Evolutionary conservation across 805 yeast species (phyloP), one percentile per base, ranked within the genome.

Genomic region (Wickerhamomyces bisporus): DNA sequence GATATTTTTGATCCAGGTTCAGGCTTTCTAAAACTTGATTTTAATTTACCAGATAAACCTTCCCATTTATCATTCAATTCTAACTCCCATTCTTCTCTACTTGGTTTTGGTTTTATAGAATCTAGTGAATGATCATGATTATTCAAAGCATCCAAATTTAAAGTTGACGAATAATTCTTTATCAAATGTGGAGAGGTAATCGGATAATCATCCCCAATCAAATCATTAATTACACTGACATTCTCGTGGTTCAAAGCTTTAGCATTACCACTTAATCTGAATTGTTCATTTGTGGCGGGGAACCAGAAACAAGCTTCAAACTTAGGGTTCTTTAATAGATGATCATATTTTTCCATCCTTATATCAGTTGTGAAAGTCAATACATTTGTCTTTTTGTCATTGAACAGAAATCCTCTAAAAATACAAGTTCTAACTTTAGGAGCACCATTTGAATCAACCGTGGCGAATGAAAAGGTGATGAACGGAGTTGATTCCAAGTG

Each of bases 251-350:
- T 58, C 10, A 79, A 57, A 11, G 67, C 51, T 44, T 77, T 70
- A 12, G 84, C 84, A 20, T 65, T 58, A 11, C 95, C 95, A 40
- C 78, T 70, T 43, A 86, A 66, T 48, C 95, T 66, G 55, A 79
- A 83, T 60, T 86, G 95, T 52, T 74, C 81, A 55, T 72, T 71
- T 18, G 73, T 57, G 17, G 65, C 66, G 8, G 68, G 73, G 54
- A 86, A 82, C 65, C 85, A 82, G 55, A 83, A 84, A 41, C 86
- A 82, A 2, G 86, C 84, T 61, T 86, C 95, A 56, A 77, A 81
- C 39, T 67, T 65, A 36, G 80, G 74, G 48, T 79, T 71, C 17
- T 47, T 34, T 3, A 31, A 14, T 16, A 67, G 58, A 49, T 83
- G 83, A 12, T 61, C 60, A 50, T 69, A 71, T 58, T 86, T 86